Percentiles rank a stretch among this genome's conserved stretches.
phyloP scores from a whole-genome alignment of 2,329 filamentous ascomycete genomes.

The Cercospora nicotianae region DNA sequence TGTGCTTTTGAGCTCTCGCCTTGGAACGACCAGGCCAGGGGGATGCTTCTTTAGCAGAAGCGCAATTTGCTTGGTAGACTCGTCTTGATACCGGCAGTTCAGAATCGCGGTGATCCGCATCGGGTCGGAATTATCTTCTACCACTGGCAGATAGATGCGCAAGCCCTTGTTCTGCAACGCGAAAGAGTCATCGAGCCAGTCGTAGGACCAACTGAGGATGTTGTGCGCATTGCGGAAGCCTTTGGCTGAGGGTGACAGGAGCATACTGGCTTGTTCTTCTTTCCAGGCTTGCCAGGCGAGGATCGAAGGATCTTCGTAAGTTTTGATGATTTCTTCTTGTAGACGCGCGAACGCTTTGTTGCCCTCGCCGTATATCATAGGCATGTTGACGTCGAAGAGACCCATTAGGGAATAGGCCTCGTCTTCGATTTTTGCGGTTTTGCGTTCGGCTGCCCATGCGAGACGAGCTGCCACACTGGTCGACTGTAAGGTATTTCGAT shows the following conservation, averaged over 20 bases:
- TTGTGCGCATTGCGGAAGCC: constrained; percentile 27
- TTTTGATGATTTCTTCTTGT: constrained; percentile 33
- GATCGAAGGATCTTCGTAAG: constrained; percentile 29
- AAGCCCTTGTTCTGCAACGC: constrained; percentile 27
- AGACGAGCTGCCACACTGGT: constrained; percentile 26
- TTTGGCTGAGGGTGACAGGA: constrained; percentile 24
- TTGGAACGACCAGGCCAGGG: constrained; percentile 22
- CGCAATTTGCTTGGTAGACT: constrained; percentile 19
- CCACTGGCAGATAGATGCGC: constrained; percentile 22
- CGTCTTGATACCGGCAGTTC: constrained; percentile 24
- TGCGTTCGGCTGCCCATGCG: constrained; percentile 26
- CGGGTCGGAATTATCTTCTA: constrained; percentile 15
- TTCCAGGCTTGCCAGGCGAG: constrained; percentile 31
- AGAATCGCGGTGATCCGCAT: constrained; percentile 23
- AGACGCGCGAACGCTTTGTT: constrained; percentile 30
- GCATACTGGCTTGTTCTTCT: constrained; percentile 20
- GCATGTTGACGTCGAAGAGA: constrained; percentile 33
- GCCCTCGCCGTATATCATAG: constrained; percentile 32
- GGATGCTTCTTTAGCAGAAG: constrained; percentile 21
- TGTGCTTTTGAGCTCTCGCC: constrained; percentile 19
- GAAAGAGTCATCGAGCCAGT: constrained; percentile 28
- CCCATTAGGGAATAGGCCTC: constrained; percentile 31
- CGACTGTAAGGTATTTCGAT: constrained; percentile 18
- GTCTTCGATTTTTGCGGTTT: constrained; percentile 26
- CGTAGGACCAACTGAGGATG: constrained; percentile 24